These are phyloP conservation scores for Phytopythium aichiense DNA, from an alignment of 352 stramenopile genomes.

Conservation along the genomic window DNA sequence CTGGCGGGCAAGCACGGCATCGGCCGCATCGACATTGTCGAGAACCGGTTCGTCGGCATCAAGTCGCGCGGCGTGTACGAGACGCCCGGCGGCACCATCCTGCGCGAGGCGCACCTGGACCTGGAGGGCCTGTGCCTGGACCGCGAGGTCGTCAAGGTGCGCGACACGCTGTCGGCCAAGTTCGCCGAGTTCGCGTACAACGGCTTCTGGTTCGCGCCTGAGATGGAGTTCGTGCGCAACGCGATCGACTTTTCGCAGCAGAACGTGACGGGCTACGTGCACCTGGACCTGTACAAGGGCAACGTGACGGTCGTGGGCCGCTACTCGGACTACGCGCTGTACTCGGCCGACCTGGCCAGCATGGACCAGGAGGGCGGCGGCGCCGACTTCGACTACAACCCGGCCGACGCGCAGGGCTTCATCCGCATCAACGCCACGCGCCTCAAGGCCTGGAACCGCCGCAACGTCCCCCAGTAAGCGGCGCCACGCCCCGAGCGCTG, in stretches of 20 bases:
- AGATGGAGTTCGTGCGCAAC: conserved; percentile 98
- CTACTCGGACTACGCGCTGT: conserved; percentile 91
- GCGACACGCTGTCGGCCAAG: conserved; percentile 92
- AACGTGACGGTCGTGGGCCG: conserved; percentile 95
- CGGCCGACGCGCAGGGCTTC: conserved; percentile 96
- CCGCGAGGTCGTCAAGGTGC: conserved; percentile 94
- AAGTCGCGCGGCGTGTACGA: conserved; percentile 99
- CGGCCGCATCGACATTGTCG: conserved; percentile 98
- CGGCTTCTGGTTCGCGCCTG: conserved; percentile 99
- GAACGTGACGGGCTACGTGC: conserved; percentile 93
- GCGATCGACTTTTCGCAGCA: conserved; percentile 94
- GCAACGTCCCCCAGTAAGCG: conserved; percentile 44
- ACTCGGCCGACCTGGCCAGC: conserved; percentile 96
- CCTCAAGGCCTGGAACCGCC: conserved; percentile 92
- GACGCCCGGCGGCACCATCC: conserved; percentile 95
- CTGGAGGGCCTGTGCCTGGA: conserved; percentile 97
- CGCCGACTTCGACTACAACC: conserved; percentile 97
- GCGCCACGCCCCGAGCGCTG: background rate
- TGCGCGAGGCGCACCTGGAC: conserved; percentile 84
- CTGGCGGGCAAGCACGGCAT: conserved; percentile 96
- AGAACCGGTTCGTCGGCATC: conserved; percentile 99
- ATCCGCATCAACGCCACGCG: conserved; percentile 98
- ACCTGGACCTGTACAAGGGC: conserved; percentile 98
- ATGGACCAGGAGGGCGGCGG: conserved; percentile 98
- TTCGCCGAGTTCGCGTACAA: conserved; percentile 99